Evolutionary conservation across 306 rosid genomes (phyloP).

Genomic region (Castanea crenata): DNA sequence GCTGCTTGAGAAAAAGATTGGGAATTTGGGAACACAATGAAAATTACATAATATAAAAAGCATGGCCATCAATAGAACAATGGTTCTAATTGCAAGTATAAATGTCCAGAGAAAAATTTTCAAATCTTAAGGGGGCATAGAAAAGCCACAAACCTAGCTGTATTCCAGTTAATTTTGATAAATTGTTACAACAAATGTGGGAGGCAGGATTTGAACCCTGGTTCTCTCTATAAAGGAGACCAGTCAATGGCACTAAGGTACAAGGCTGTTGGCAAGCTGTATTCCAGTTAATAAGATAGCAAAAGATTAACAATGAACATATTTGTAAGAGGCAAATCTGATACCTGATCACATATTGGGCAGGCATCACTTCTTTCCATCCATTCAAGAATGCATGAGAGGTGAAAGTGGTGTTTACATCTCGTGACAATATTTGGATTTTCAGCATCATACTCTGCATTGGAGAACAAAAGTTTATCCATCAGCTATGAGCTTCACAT

Average conservation of each 20-base stretch:
- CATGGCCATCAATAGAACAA: not conserved
- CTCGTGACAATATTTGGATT: conserved; percentile 59
- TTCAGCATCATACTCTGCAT: conserved; percentile 60
- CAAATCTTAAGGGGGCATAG: not conserved
- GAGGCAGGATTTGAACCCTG: too few species aligned
- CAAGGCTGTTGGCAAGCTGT: not conserved
- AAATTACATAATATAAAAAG: not conserved
- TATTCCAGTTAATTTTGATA: not conserved
- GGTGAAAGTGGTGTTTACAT: conserved; percentile 75
- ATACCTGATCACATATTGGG: conserved; percentile 84
- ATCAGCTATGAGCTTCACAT: not conserved
- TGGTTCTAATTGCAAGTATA: not conserved
- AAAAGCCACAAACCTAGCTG: not conserved
- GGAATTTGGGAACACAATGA: not conserved
- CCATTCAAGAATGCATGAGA: conserved; percentile 83
- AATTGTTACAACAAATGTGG: too few species aligned
- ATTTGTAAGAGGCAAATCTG: conserved; percentile 37
- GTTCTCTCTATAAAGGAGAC: too few species aligned
- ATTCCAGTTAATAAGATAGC: not conserved
- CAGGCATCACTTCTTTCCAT: conserved; percentile 72
- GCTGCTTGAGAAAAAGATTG: not conserved
- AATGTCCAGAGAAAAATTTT: not conserved
- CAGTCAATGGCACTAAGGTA: too few species aligned
- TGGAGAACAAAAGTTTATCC: not conserved
- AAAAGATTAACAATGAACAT: not conserved